Base-by-base conservation (phyloP, 768 basidiomycete genomes). In the Lepiota brunneoincarnata region DNA sequence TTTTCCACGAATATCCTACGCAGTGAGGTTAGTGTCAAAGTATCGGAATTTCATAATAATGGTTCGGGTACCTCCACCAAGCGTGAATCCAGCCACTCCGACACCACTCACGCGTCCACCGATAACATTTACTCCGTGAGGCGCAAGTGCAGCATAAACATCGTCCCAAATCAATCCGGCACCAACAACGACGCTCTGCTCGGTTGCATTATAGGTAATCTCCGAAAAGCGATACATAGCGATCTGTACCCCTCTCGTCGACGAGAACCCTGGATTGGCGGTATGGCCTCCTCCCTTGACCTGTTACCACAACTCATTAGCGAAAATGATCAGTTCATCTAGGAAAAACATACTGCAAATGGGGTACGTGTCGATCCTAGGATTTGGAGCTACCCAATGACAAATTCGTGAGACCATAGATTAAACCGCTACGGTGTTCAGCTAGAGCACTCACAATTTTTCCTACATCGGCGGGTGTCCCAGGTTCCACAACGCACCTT, bases 211-310 rank as follows among this genome's bases (percentile, higher is more conserved):
- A 49, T 81, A 83, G 1, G 49, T 67, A 18, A 81, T 73, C 15
- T 75, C 56, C 3, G 70, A 69, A 61, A 85, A 83, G 1, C 72
- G 67, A 36, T 56, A 63, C 80, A 86, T 78, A 6, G 79, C 66
- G 6, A 87, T 84, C 12, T 81, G 82, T 11, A 87, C 75, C 28
- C 83, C 84, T 1, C 63, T 56, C 0, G 84, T 86, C 0, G 86
- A 86, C 0, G 82, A 82, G 55, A 84, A 84, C 1, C 77, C 77
- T 0, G 72, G 76, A 59, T 83, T 84, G 2, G 73, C 59, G 0
- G 77, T 55, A 63, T 86, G 84, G 0, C 84, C 84, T 14, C 81
- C 84, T n/a, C 83, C 78, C 63, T 83, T 86, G 49, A 86, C 75
- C 83, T 83, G 41, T 9, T 10, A 1, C 2, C 14, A 40, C 6